Percentiles rank a stretch among this genome's conserved stretches.
Evolutionary conservation across 306 rosid species (phyloP).

Genomic region (Hippophae gyantsensis): DNA sequence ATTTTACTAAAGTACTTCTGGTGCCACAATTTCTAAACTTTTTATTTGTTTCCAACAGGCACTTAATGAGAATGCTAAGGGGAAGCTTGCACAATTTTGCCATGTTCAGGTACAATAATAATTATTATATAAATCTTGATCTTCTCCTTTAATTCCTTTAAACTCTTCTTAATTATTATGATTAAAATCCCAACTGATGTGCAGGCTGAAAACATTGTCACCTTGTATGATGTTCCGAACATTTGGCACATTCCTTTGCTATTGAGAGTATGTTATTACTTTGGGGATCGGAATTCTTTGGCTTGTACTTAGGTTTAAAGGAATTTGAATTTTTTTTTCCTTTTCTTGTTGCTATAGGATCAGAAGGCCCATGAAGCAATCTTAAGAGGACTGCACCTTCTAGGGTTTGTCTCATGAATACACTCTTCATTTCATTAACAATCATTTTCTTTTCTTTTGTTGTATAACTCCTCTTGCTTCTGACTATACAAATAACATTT

Average conservation of each 20-base stretch:
- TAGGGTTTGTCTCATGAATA: constrained; percentile 44
- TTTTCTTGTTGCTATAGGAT: constrained; percentile 34
- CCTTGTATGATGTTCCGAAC: constrained; percentile 77
- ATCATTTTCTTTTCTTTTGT: constrained; percentile 2
- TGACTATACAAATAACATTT: constrained; percentile 5
- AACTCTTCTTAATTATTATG: background rate
- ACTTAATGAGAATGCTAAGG: constrained; percentile 63
- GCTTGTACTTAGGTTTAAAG: background rate
- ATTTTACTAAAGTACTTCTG: constrained; percentile 7
- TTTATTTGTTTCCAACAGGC: constrained; percentile 32
- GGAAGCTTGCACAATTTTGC: constrained; percentile 71
- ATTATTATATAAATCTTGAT: background rate
- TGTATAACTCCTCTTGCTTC: constrained; percentile 4
- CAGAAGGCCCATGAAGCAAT: constrained; percentile 85
- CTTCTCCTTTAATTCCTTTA: constrained; percentile 11
- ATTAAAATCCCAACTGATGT: constrained; percentile 12
- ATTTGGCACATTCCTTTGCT: constrained; percentile 82
- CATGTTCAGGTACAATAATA: constrained; percentile 64
- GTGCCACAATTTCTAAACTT: constrained; percentile 10
- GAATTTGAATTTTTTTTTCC: constrained; percentile 14
- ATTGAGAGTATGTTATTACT: constrained; percentile 49
- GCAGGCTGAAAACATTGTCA: constrained; percentile 61
- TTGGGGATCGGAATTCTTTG: background rate
- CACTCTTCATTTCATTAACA: constrained; percentile 14
- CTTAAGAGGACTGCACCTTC: constrained; percentile 67